These are phyloP conservation scores for Agastache rugosa DNA, from an alignment of 257 asterid species.

Conservation along the genomic window DNA sequence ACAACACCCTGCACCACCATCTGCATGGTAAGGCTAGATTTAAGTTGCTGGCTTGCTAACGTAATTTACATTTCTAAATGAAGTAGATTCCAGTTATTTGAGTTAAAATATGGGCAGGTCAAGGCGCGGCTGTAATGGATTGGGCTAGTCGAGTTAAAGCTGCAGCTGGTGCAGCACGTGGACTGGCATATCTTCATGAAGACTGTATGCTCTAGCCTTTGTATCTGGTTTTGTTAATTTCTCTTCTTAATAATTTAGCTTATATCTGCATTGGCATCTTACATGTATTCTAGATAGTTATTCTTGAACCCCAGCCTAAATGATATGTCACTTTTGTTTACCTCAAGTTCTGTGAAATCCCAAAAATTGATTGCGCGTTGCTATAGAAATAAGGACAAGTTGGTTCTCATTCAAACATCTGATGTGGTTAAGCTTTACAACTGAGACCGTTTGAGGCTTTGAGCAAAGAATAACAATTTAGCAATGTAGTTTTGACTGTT, in stretches of 20 bases:
- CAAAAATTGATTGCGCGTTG: neutral
- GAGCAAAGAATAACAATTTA: neutral
- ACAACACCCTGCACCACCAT: slow-evolving; percentile 80
- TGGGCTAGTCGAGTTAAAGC: slow-evolving; percentile 88
- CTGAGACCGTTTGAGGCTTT: neutral
- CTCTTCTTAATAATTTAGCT: slow-evolving; percentile 2
- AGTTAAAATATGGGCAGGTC: slow-evolving; percentile 44
- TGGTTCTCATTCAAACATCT: neutral
- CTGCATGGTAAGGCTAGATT: slow-evolving; percentile 66
- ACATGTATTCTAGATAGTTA: slow-evolving; percentile 1
- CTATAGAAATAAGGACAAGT: neutral
- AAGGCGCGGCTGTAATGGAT: slow-evolving; percentile 59
- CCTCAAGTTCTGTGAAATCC: neutral
- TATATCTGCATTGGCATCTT: slow-evolving; percentile 18
- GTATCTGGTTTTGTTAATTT: neutral
- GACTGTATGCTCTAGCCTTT: slow-evolving; percentile 62
- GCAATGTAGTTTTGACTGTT: slow-evolving; percentile 15
- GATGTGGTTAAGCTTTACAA: neutral
- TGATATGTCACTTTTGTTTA: neutral
- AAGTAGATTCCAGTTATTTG: slow-evolving; percentile 29
- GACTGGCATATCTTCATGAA: slow-evolving; percentile 91
- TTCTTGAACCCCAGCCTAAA: neutral
- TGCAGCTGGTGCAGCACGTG: slow-evolving; percentile 94
- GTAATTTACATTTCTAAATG: slow-evolving; percentile 5
- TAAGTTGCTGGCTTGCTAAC: slow-evolving; percentile 30